Evolutionary conservation across 352 stramenopile species (phyloP), one percentile per base, ranked within the genome.

Genomic region (Phytopythium mirpurense): DNA sequence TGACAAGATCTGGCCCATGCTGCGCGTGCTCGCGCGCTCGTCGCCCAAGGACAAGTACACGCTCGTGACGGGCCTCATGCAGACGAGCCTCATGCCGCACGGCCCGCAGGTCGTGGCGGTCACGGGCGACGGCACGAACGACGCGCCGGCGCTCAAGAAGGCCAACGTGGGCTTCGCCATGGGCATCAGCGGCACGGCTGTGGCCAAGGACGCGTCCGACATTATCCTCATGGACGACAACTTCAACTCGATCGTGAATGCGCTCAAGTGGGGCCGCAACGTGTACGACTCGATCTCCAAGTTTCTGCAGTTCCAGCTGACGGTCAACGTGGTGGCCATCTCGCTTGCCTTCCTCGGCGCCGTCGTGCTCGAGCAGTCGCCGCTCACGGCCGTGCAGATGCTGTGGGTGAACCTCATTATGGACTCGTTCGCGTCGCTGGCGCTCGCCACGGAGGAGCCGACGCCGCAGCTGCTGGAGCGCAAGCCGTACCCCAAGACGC

Each of bases 351-450:
- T 97, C 54, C 57, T 98, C 26, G 88, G 84, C 23, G 85, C 90
- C 2, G 67, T 83, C 21, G 51, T 70, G 7, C 51, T 86, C 16
- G 60, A 82, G 26, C 71, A 84, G 48, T 86, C 80, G 27, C 90
- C 90, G 7, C 59, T 98, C 18, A 95, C 90, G 37, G 88, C 93
- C 32, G 90, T 98, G 2, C 96, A 98, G 72, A 96, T 99, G 86
- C 72, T 99, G 16, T 99, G 94, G 95, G 89, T 99, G 19, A 98
- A 99, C 65, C 64, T 99, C 31, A 98, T 98, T 65, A 99, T 98
- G 93, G 95, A 98, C 69, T 97, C 89, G 16, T 96, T 98, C 60
- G 94, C 93, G 9, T 94, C 95, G 32, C 68, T 98, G 9, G 93
- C 95, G n/a, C 74, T 98, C 32, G 93, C 89, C 27, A 98, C 96